Evolutionary conservation across 768 basidiomycete genomes (phyloP).

Genomic region (Kwoniella heveanensis): DNA sequence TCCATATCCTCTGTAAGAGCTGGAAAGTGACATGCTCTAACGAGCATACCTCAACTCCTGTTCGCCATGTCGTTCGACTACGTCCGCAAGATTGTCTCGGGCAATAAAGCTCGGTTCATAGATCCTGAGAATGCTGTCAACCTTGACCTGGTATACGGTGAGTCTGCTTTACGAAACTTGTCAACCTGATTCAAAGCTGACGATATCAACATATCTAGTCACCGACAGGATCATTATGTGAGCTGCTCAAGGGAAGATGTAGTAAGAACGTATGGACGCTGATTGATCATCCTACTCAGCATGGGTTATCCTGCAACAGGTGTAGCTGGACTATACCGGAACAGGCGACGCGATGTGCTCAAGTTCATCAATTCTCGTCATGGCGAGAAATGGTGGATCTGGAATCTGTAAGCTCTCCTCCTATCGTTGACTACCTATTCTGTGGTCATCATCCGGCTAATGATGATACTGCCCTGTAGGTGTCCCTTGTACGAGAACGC

Average conservation of each 20-base stretch:
- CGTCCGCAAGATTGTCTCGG: constrained; percentile 75
- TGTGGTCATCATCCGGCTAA: background rate
- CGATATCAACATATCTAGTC: constrained; percentile 58
- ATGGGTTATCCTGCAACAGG: constrained; percentile 80
- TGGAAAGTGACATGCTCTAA: background rate
- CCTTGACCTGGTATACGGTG: constrained; percentile 58
- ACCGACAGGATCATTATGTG: constrained; percentile 67
- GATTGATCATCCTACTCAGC: no score
- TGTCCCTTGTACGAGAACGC: constrained; percentile 79
- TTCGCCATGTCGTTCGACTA: constrained; percentile 59
- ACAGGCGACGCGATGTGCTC: constrained; percentile 72
- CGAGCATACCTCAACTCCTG: background rate
- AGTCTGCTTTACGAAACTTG: constrained; percentile 8
- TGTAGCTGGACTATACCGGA: constrained; percentile 76
- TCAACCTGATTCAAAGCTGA: background rate
- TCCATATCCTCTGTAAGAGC: background rate
- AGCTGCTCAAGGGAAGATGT: constrained; percentile 61
- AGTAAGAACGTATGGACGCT: no score
- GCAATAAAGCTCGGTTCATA: constrained; percentile 73
- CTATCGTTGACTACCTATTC: background rate
- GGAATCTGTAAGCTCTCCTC: constrained; percentile 65
- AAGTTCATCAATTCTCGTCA: constrained; percentile 74
- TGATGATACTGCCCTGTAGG: constrained; percentile 25
- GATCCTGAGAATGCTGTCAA: constrained; percentile 71
- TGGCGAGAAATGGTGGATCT: constrained; percentile 78